Evolutionary conservation across 1,139 yeast genomes (phyloP).

Genomic region (Yamadazyma diospyri): DNA sequence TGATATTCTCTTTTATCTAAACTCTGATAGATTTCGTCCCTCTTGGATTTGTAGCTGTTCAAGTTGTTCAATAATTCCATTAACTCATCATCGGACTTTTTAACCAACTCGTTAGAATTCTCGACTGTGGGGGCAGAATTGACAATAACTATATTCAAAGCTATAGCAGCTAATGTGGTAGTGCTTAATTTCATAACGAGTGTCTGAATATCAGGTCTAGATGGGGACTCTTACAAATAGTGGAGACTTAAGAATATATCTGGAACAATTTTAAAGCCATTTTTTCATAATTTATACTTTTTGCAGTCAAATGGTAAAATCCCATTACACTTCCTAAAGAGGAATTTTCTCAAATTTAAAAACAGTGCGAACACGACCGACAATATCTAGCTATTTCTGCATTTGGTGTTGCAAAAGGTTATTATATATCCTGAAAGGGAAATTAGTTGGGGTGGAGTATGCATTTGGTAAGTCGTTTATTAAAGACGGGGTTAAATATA

Average conservation of each 20-base stretch:
- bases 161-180: slow-evolving; percentile 26
- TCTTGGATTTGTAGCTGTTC: slow-evolving; percentile 22
- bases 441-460: neutral
- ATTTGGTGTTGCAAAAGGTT: too few relatives aligned
- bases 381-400: too few relatives aligned
- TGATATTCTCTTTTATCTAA: slow-evolving; percentile 31
- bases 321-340: slow-evolving; percentile 11
- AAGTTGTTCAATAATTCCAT: slow-evolving; percentile 20
- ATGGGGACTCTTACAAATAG: neutral
- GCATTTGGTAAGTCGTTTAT: neutral
- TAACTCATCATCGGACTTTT: slow-evolving; percentile 17
- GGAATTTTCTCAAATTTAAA: slow-evolving; percentile 8
- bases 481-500: too few relatives aligned
- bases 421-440: slow-evolving; percentile 1
- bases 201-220: slow-evolving; percentile 1
- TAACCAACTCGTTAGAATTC: slow-evolving; percentile 7
- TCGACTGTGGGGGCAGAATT: slow-evolving; percentile 27
- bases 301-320: slow-evolving; percentile 6
- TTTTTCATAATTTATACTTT: slow-evolving; percentile 3
- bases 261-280: slow-evolving; percentile 1
- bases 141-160: slow-evolving; percentile 24
- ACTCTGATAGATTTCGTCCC: slow-evolving; percentile 27
- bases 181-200: slow-evolving; percentile 26
- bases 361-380: slow-evolving; percentile 6
- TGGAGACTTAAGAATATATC: neutral